Percentiles rank a stretch among this genome's conserved stretches.
phyloP scores from a whole-genome alignment of 2,329 filamentous ascomycete genomes.

The Aspergillus nomiae region DNA sequence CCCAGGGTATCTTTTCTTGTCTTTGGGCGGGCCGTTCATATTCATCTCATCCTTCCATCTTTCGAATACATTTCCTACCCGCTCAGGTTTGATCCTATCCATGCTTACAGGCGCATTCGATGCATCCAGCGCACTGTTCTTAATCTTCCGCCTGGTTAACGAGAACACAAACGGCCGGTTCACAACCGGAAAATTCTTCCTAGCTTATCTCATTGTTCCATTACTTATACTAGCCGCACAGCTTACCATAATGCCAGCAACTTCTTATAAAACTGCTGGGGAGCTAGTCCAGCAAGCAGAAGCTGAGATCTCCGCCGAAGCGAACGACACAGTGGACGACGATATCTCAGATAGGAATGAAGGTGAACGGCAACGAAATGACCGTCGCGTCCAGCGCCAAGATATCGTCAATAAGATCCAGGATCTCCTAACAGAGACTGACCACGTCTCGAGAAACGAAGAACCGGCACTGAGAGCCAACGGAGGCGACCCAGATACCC shows the following conservation, averaged over 20 bases:
- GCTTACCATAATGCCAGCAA: slow-evolving; percentile 69
- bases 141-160: slow-evolving; percentile 72
- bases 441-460: slow-evolving; percentile 1
- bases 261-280: slow-evolving; percentile 81
- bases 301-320: slow-evolving; percentile 54
- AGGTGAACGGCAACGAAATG: slow-evolving; percentile 51
- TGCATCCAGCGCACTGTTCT: slow-evolving; percentile 75
- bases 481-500: slow-evolving; percentile 30
- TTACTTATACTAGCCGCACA: slow-evolving; percentile 66
- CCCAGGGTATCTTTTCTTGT: slow-evolving; percentile 72
- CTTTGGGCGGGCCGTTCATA: slow-evolving; percentile 76
- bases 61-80: slow-evolving; percentile 77
- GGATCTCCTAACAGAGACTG: slow-evolving; percentile 63
- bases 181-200: slow-evolving; percentile 69
- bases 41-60: slow-evolving; percentile 84
- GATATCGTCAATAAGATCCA: slow-evolving; percentile 71
- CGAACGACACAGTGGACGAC: slow-evolving; percentile 58
- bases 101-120: slow-evolving; percentile 82
- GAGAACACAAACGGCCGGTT: slow-evolving; percentile 60
- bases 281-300: slow-evolving; percentile 78
- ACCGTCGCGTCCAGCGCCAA: slow-evolving; percentile 62
- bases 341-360: slow-evolving; percentile 53
- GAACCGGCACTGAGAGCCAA: slow-evolving; percentile 10
- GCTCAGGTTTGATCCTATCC: slow-evolving; percentile 77
- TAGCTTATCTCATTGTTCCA: slow-evolving; percentile 71